phyloP scores from a whole-genome alignment of 2,329 filamentous ascomycete genomes.

The Fusarium virguliforme region DNA sequence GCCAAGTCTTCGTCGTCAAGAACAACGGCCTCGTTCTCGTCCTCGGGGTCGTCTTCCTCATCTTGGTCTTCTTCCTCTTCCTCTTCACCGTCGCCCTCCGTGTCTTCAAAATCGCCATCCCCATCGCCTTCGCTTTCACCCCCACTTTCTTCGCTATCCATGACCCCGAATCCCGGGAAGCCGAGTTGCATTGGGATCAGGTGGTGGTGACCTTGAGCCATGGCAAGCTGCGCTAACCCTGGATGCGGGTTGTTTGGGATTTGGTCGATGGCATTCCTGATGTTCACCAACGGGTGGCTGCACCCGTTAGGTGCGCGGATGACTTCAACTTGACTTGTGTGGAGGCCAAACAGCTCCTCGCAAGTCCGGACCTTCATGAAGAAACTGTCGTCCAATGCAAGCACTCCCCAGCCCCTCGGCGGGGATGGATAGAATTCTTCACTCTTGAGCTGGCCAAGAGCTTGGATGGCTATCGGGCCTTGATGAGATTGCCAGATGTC shows the following conservation, averaged over 20 bases:
- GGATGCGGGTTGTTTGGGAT: slow-evolving; percentile 55
- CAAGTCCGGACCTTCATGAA: slow-evolving; percentile 59
- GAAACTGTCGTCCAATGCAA: slow-evolving; percentile 62
- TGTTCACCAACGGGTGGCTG: slow-evolving; percentile 48
- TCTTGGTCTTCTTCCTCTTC: slow-evolving; percentile 40
- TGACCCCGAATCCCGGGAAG: slow-evolving; percentile 29
- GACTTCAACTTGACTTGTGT: slow-evolving; percentile 39
- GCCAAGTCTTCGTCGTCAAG: slow-evolving; percentile 16
- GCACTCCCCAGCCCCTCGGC: slow-evolving; percentile 66
- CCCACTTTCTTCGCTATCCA: slow-evolving; percentile 38
- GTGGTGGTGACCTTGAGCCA: slow-evolving; percentile 34
- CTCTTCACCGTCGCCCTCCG: slow-evolving; percentile 41
- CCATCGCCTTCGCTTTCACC: slow-evolving; percentile 30
- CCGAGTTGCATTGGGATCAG: slow-evolving; percentile 29
- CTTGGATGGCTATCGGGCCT: slow-evolving; percentile 50
- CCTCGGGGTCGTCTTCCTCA: slow-evolving; percentile 36
- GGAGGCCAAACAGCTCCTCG: slow-evolving; percentile 56
- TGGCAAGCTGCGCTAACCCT: slow-evolving; percentile 12
- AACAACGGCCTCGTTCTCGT: slow-evolving; percentile 32
- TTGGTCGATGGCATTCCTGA: slow-evolving; percentile 46
- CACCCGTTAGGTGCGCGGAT: slow-evolving; percentile 35
- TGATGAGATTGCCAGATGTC: slow-evolving; percentile 65
- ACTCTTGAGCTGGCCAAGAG: slow-evolving; percentile 48
- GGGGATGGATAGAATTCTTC: slow-evolving; percentile 51
- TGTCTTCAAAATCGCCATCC: slow-evolving; percentile 39